Base-by-base conservation (phyloP, 2,329 filamentous ascomycete species). In the Colletotrichum zoysiae region DNA sequence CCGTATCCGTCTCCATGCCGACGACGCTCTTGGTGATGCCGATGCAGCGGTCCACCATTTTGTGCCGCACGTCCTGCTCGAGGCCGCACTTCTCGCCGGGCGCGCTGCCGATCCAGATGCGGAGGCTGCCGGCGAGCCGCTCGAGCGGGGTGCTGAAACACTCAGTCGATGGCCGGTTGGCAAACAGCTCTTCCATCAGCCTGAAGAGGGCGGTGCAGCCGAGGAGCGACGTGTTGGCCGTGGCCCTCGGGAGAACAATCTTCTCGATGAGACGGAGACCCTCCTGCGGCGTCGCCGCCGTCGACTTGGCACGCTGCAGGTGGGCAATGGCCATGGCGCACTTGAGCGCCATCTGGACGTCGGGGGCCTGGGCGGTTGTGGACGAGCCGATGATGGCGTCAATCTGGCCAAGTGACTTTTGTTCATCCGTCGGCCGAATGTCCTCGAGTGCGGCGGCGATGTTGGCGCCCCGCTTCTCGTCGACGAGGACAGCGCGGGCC, bases 251-350 rank as follows among this genome's bases (percentile, higher is more conserved):
- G 8, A 85, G 82, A 30, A 83, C 79, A 51, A 90, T 86, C 12
- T 83, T 83, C 50, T 86, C 82, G 65, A 90, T 85, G 23, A 88
- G 81, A 12, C 80, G 80, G 3, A 87, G 81, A 3, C 85, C 84
- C 35, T 83, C 81, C 26, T 82, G 79, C 0, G 84, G 84, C 3
- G 82, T 82, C 0, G 76, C 78, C 20, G 80, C 82, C 44, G 81
- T 80, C 23, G 20, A 35, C 56, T 85, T 77, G 48, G 79, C 81
- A 33, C 84, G 84, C 65, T 84, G 84, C 18, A 92, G 83, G 74
- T 91, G 87, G 9, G 89, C 88, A 59, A 91, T 86, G 16, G 86
- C 85, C 84, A 89, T 89, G 35, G 89, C 88, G 76, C 89, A 91
- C 48, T 86, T 84, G 8, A 92, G 82, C 3, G 89, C 86, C 74